A percentile compares a stretch with the other conserved stretches of the same genome.
These are phyloP conservation scores for Backusella psychrophila DNA, from an alignment of 192 early-diverging fungal genomes.

Conservation along the genomic window DNA sequence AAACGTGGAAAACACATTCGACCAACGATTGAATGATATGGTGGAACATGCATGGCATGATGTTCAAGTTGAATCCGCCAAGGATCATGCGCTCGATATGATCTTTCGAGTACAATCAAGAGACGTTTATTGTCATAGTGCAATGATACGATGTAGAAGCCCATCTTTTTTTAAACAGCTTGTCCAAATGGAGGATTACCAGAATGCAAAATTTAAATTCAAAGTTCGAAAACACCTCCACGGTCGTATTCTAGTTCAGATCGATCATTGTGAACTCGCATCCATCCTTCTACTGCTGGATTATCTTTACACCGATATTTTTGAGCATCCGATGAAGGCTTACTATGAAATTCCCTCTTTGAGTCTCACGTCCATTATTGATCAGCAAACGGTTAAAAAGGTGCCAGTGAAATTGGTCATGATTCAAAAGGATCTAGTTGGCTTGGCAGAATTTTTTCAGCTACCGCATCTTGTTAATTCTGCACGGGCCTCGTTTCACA, in stretches of 20 bases:
- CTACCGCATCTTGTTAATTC: constrained; percentile 41
- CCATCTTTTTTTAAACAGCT: constrained; percentile 31
- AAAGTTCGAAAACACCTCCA: not conserved
- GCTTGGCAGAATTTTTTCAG: constrained; percentile 31
- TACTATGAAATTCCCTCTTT: constrained; percentile 1
- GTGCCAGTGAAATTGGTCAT: not conserved
- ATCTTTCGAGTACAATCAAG: constrained; percentile 41
- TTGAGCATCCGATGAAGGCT: constrained; percentile 45
- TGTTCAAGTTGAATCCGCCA: not conserved
- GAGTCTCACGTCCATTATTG: not conserved
- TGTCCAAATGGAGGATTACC: constrained; percentile 1
- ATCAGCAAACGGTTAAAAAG: not conserved
- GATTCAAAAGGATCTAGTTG: constrained; percentile 39
- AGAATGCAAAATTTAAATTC: not conserved
- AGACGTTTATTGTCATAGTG: constrained; percentile 43
- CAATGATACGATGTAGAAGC: constrained; percentile 45
- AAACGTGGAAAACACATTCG: not conserved
- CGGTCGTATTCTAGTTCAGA: constrained; percentile 4
- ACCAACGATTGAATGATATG: not conserved
- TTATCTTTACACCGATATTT: constrained; percentile 52
- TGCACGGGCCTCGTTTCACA: constrained; percentile 38
- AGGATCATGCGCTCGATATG: constrained; percentile 41
- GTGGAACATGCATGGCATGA: constrained; percentile 15
- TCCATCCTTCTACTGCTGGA: constrained; percentile 47
- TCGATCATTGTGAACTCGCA: constrained; percentile 24